Percentiles rank a stretch among this genome's conserved stretches.
These are phyloP conservation scores for Neltuma alba DNA, from an alignment of 306 rosid species.

Conservation along the genomic window DNA sequence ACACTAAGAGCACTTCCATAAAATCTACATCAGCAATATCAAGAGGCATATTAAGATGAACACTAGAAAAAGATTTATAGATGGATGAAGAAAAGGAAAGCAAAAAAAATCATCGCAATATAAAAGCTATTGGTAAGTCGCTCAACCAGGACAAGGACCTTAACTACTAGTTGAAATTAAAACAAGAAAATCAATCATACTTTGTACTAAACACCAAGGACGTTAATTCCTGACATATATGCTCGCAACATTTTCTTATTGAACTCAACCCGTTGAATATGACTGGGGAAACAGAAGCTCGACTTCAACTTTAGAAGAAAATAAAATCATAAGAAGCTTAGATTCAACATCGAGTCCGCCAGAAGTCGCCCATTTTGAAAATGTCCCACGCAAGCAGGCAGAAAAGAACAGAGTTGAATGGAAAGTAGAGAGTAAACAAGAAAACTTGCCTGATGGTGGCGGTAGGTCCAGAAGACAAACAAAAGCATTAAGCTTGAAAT, in stretches of 20 bases:
- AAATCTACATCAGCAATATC: constrained; percentile 11
- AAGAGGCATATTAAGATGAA: neutral
- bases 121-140: neutral
- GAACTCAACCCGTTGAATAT: neutral
- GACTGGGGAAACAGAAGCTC: neutral
- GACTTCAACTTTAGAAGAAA: neutral
- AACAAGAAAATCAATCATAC: neutral
- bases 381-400: neutral
- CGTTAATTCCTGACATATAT: neutral
- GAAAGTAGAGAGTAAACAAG: constrained; percentile 12
- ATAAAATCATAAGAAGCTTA: neutral
- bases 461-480: constrained; percentile 26
- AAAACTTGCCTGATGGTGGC: constrained; percentile 35
- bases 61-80: neutral
- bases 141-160: neutral
- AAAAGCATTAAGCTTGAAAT: constrained; percentile 43
- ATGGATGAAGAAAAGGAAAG: neutral
- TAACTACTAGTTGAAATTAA: constrained; percentile 1
- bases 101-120: neutral
- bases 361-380: neutral
- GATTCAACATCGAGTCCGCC: neutral
- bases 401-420: constrained; percentile 15
- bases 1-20: neutral
- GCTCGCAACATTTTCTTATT: neutral
- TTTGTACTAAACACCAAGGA: neutral